Evolutionary conservation across 2,329 filamentous ascomycete species (phyloP).

Genomic region (Ophiocordyceps polyrhachis-furcata): DNA sequence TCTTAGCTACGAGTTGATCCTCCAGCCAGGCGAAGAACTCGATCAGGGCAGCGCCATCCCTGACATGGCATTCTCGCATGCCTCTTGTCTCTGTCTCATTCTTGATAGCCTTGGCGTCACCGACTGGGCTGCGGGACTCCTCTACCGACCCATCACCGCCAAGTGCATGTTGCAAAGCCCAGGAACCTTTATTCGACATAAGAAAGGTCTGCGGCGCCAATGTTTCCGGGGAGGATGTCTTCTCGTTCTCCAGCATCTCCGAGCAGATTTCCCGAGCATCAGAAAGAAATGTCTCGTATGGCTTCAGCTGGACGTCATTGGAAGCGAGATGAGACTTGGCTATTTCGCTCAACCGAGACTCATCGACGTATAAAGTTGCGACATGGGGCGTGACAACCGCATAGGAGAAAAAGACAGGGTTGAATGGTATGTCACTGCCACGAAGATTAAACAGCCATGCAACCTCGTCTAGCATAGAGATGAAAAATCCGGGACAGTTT

Average conservation of each 20-base stretch:
- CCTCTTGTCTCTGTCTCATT: conserved; percentile 77
- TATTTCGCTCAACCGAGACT: conserved; percentile 52
- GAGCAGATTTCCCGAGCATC: conserved; percentile 46
- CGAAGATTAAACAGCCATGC: conserved; percentile 98
- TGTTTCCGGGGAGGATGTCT: conserved; percentile 14
- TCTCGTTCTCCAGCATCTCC: conserved; percentile 20
- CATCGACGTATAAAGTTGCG: conserved; percentile 70
- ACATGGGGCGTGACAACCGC: conserved; percentile 63
- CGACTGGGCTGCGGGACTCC: conserved; percentile 70
- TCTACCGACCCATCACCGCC: conserved; percentile 76
- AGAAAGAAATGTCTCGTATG: conserved; percentile 65
- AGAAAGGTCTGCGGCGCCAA: conserved; percentile 47
- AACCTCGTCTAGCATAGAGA: conserved; percentile 91
- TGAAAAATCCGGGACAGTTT: conserved; percentile 68
- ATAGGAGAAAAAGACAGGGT: conserved; percentile 97
- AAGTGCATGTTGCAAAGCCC: conserved; percentile 73
- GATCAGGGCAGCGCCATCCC: conserved; percentile 77
- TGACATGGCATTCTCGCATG: conserved; percentile 85
- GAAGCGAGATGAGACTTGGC: conserved; percentile 50
- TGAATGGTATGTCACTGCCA: conserved; percentile 90
- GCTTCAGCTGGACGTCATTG: conserved; percentile 54
- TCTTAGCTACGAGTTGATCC: conserved; percentile 60
- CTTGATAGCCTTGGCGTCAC: conserved; percentile 86
- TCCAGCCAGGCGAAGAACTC: conserved; percentile 97
- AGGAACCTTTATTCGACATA: conserved; percentile 77